Base-by-base conservation (phyloP, 75 land plant genomes). In the Adiantum capillusveneris region DNA sequence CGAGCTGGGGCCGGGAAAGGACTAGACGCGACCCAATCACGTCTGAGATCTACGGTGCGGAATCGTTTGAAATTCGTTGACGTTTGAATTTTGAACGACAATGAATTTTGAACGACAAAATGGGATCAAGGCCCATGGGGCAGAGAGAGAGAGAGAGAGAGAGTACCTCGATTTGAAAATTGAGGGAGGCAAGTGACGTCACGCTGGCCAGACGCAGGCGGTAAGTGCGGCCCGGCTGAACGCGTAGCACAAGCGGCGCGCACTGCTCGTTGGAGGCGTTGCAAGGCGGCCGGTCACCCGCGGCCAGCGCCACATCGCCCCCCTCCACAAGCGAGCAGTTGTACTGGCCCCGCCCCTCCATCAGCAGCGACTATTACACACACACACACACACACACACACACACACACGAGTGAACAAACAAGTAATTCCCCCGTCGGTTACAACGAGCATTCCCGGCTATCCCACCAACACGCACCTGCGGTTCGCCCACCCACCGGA, bases 401-500 rank as follows among this genome's bases (percentile, higher is more conserved):
- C n/a, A n/a, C n/a, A n/a, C n/a, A n/a, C n/a, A n/a, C n/a, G n/a
- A n/a, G n/a, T n/a, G n/a, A n/a, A n/a, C n/a, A n/a, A n/a, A n/a
- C n/a, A n/a, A n/a, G n/a, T n/a, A n/a, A n/a, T n/a, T n/a, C n/a
- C n/a, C n/a, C n/a, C n/a, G n/a, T n/a, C n/a, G n/a, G n/a, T n/a
- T n/a, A n/a, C n/a, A n/a, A n/a, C n/a, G n/a, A n/a, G n/a, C n/a
- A n/a, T n/a, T n/a, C n/a, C n/a, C n/a, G n/a, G 3, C 37, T 34
- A 3, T 34, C 37, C 9, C 37, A 34, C 37, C n/a, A 34, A 34
- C 30, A 18, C 56, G 16, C 41, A 81, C 90, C 88, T 88, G 93
- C 6, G 88, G 79, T 29, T 88, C 88, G 16, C 83, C 85, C 20
- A 88, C 74, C 80, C 83, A 88, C 28, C 72, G 67, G 25, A 88